Conservation (phyloP, 345 rosid genomes). For the Psidium guajava region DNA sequence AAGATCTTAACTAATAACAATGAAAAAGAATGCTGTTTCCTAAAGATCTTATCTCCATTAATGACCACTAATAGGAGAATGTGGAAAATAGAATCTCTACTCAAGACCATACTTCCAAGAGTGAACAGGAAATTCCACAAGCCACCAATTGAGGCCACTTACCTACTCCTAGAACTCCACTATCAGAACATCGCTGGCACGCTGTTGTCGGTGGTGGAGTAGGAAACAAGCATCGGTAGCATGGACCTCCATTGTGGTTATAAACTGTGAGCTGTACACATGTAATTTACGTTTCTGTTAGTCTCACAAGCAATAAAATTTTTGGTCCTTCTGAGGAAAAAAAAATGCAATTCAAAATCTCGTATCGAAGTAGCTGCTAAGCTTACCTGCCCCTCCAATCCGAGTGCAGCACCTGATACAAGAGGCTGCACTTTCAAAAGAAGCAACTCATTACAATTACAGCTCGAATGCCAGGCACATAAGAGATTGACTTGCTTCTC, state of each 20-base stretch:
- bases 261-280: slow-evolving; percentile 50
- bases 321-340: not conserved
- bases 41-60: not conserved
- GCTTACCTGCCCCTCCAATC: slow-evolving; percentile 90
- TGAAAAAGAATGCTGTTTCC: not conserved
- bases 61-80: not conserved
- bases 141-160: not conserved
- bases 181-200: slow-evolving; percentile 83
- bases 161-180: slow-evolving; percentile 91
- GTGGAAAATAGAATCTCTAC: not conserved
- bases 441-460: not conserved
- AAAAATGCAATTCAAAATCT: not conserved
- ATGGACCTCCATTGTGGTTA: slow-evolving; percentile 69
- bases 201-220: slow-evolving; percentile 78
- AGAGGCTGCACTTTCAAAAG: slow-evolving; percentile 52
- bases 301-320: not conserved
- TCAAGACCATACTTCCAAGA: not conserved
- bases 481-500: not conserved
- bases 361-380: not conserved
- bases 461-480: not conserved
- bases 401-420: slow-evolving; percentile 96
- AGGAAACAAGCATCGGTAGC: slow-evolving; percentile 81
- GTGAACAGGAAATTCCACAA: not conserved
- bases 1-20: not conserved
- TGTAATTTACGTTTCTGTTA: not conserved